Conservation (phyloP, 345 rosid species). For the Eucalyptus shirleyi region DNA sequence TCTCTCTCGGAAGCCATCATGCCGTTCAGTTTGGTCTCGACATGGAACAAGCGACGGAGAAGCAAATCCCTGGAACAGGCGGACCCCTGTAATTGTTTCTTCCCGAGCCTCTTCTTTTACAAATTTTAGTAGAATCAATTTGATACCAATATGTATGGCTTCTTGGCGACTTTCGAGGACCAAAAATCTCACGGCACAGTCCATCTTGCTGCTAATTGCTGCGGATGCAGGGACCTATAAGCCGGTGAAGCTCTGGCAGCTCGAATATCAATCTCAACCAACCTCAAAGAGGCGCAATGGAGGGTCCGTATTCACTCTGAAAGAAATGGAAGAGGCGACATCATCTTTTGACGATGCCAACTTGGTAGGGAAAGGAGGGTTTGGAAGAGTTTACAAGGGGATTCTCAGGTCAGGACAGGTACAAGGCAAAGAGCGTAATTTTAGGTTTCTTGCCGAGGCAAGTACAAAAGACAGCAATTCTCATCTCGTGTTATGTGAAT, state of each 20-base stretch:
- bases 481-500: neutral
- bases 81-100: constrained; percentile 66
- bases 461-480: neutral
- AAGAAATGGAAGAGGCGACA: constrained; percentile 90
- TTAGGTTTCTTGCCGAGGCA: neutral
- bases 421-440: neutral
- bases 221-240: constrained; percentile 57
- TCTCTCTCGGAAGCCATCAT: constrained; percentile 2
- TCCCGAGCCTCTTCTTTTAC: neutral
- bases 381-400: constrained; percentile 86
- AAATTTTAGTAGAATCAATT: neutral
- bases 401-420: constrained; percentile 82
- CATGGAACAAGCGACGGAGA: constrained; percentile 93
- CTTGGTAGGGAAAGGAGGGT: constrained; percentile 83
- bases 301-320: constrained; percentile 74
- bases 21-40: constrained; percentile 84
- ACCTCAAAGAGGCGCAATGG: constrained; percentile 39
- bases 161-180: neutral
- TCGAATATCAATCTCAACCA: constrained; percentile 39
- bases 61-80: constrained; percentile 72
- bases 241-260: constrained; percentile 59
- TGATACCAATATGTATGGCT: neutral
- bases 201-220: neutral
- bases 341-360: constrained; percentile 57
- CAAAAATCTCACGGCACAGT: neutral